Conservation (phyloP, 1,139 yeast species). For the Fermentozyma sake region DNA sequence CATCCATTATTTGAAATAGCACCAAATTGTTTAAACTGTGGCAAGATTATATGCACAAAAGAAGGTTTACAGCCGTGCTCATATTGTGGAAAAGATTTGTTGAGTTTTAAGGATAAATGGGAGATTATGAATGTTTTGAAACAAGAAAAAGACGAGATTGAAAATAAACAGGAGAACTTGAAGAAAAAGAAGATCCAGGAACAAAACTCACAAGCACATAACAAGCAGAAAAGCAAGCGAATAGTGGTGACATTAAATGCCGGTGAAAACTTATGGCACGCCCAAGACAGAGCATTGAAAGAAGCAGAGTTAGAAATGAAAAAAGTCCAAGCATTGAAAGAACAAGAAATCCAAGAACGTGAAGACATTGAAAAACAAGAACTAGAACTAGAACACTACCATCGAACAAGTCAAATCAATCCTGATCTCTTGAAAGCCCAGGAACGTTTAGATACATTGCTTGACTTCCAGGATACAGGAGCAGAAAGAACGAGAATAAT, state of each 20-base stretch:
- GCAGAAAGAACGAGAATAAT: constrained; percentile 89
- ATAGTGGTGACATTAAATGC: constrained; percentile 52
- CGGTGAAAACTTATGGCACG: constrained; percentile 62
- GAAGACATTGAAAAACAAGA: constrained; percentile 31
- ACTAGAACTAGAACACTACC: constrained; percentile 34
- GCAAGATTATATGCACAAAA: constrained; percentile 82
- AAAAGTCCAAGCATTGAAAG: constrained; percentile 16
- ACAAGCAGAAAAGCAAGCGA: constrained; percentile 29
- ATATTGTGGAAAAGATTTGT: constrained; percentile 67
- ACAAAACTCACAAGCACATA: constrained; percentile 8
- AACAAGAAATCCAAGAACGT: constrained; percentile 27
- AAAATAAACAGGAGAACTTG: constrained; percentile 12
- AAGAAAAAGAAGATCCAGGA: constrained; percentile 16
- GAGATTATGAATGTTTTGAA: constrained; percentile 52
- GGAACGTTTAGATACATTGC: constrained; percentile 62
- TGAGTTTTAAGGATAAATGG: constrained; percentile 55
- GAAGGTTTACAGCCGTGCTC: constrained; percentile 93
- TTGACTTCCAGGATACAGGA: constrained; percentile 80
- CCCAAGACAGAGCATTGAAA: constrained; percentile 62
- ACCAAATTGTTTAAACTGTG: constrained; percentile 93
- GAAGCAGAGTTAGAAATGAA: constrained; percentile 39
- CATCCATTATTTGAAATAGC: constrained; percentile 88
- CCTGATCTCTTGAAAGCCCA: constrained; percentile 66
- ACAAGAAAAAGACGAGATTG: constrained; percentile 42
- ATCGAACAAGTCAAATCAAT: constrained; percentile 32